A percentile compares a stretch with the other conserved stretches of the same genome.
phyloP scores from a whole-genome alignment of 2,329 filamentous ascomycete species.

The Xylariaceae sp. region DNA sequence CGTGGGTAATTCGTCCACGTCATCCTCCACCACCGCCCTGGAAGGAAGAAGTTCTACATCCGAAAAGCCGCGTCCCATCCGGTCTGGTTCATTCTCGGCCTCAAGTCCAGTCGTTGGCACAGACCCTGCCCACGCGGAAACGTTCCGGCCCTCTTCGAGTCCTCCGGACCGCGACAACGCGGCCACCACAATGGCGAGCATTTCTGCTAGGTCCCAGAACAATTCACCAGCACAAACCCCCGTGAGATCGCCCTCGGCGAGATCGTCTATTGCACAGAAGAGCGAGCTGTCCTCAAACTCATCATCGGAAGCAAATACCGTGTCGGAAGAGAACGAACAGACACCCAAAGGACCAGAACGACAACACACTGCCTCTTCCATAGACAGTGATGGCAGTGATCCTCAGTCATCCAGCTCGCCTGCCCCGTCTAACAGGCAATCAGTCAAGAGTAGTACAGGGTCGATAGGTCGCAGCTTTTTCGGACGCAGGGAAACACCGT shows the following conservation, averaged over 20 bases:
- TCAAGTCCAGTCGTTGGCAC: slow-evolving; percentile 60
- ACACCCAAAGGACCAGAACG: slow-evolving; percentile 18
- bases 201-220: slow-evolving; percentile 39
- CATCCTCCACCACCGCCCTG: slow-evolving; percentile 40
- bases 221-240: slow-evolving; percentile 18
- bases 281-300: slow-evolving; percentile 13
- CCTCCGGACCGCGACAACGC: slow-evolving; percentile 53
- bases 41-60: slow-evolving; percentile 36
- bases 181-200: slow-evolving; percentile 51
- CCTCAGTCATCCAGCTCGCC: slow-evolving; percentile 13
- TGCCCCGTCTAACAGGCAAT: slow-evolving; percentile 16
- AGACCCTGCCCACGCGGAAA: slow-evolving; percentile 59
- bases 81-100: slow-evolving; percentile 56
- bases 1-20: slow-evolving; percentile 20
- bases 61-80: slow-evolving; percentile 46
- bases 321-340: slow-evolving; percentile 9
- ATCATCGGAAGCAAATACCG: slow-evolving; percentile 16
- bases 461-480: slow-evolving; percentile 22
- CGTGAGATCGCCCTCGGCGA: slow-evolving; percentile 18
- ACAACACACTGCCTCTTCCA: slow-evolving; percentile 23
- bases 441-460: slow-evolving; percentile 20
- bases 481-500: slow-evolving; percentile 18
- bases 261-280: slow-evolving; percentile 9
- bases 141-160: slow-evolving; percentile 49
- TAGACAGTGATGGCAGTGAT: slow-evolving; percentile 17